phyloP scores from a whole-genome alignment of 139 green algal genomes.

The Chlamydomonas incerta region DNA sequence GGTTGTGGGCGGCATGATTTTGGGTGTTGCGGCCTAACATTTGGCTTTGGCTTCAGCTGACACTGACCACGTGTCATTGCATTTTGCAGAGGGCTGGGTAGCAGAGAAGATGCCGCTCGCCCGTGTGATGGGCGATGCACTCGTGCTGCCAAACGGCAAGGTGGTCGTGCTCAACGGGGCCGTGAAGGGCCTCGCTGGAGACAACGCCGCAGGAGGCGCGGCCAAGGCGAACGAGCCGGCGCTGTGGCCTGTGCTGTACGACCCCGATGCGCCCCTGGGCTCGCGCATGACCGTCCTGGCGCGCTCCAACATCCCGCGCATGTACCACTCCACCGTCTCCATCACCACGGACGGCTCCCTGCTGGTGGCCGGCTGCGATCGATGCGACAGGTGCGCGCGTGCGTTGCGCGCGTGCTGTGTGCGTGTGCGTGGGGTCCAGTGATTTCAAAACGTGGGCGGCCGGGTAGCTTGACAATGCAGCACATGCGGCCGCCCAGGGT shows the following conservation, averaged over 20 bases:
- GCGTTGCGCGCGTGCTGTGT: too few relatives aligned
- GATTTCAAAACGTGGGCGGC: too few relatives aligned
- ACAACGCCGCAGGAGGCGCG: constrained; percentile 25
- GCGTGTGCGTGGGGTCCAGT: too few relatives aligned
- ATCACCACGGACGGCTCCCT: constrained; percentile 57
- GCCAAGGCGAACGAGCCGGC: constrained; percentile 44
- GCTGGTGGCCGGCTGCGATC: constrained; percentile 52
- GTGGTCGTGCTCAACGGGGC: constrained; percentile 50
- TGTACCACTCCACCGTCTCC: constrained; percentile 46
- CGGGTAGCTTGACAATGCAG: too few relatives aligned
- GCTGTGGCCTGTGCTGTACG: constrained; percentile 53
- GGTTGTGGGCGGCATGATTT: too few relatives aligned
- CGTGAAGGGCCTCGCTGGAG: constrained; percentile 49
- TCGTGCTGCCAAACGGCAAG: constrained; percentile 57
- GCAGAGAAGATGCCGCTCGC: constrained; percentile 43
- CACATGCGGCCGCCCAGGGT: too few relatives aligned
- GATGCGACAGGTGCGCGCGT: constrained; percentile 42
- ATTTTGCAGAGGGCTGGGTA: constrained; percentile 23
- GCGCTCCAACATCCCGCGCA: constrained; percentile 26
- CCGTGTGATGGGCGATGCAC: constrained; percentile 47
- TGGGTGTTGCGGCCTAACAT: too few relatives aligned
- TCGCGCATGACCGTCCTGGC: constrained; percentile 30
- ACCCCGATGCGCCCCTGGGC: constrained; percentile 24
- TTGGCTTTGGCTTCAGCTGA: too few relatives aligned
- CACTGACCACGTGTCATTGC: too few relatives aligned